Evolutionary conservation across 139 green algal genomes (phyloP).

Genomic region (Chlamydomonas sphaeroides): DNA sequence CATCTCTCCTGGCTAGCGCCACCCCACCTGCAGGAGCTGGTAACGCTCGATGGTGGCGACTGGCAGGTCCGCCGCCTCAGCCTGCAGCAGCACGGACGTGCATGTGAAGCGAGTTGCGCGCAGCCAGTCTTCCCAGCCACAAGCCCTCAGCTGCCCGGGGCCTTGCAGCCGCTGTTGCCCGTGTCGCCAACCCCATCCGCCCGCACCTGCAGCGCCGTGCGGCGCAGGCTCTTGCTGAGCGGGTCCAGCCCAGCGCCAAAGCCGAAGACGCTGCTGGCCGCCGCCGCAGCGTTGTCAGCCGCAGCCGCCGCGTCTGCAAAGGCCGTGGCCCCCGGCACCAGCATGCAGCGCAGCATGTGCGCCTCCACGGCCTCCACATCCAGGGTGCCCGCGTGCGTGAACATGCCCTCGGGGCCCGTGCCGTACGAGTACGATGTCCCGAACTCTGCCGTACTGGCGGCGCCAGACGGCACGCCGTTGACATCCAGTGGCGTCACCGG

Average conservation of each 20-base stretch:
- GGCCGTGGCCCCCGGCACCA: slow-evolving; percentile 41
- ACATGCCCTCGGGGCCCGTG: slow-evolving; percentile 25
- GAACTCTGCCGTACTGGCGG: background rate
- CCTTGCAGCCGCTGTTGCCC: background rate
- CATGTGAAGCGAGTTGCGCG: no score
- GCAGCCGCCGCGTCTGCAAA: background rate
- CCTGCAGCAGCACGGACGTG: no score
- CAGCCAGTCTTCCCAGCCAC: no score
- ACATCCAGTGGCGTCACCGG: slow-evolving; percentile 32
- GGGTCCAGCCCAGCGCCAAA: slow-evolving; percentile 19
- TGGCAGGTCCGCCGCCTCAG: slow-evolving; percentile 1
- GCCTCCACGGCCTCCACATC: slow-evolving; percentile 59
- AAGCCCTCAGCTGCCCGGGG: no score
- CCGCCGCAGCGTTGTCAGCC: background rate
- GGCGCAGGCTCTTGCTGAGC: slow-evolving; percentile 41
- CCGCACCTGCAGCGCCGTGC: slow-evolving; percentile 49
- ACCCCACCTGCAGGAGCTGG: slow-evolving; percentile 50
- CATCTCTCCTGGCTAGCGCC: no score
- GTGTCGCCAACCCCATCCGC: background rate
- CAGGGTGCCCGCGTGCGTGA: slow-evolving; percentile 34
- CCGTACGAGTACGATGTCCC: background rate
- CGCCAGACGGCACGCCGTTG: background rate
- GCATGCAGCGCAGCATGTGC: slow-evolving; percentile 55
- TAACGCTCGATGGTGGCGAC: slow-evolving; percentile 51
- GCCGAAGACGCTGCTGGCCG: background rate